These are phyloP conservation scores for Cylindrotheca closterium DNA, from an alignment of 108 stramenopile genomes.

Conservation along the genomic window DNA sequence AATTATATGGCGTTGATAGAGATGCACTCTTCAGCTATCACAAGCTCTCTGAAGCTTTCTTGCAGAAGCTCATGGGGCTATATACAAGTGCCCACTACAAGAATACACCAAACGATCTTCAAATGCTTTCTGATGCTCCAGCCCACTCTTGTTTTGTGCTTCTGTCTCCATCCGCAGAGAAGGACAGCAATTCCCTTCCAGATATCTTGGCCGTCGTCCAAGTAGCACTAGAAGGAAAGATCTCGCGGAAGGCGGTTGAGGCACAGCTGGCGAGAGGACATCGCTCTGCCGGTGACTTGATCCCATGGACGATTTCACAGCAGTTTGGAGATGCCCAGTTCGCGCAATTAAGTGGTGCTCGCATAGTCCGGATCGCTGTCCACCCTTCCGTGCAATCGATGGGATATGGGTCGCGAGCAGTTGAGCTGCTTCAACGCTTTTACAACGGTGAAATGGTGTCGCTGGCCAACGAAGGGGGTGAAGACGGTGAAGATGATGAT, in stretches of 20 bases:
- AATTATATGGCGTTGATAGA: constrained; percentile 96
- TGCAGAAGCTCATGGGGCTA: constrained; percentile 96
- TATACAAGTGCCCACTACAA: constrained; percentile 99
- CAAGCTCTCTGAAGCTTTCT: constrained; percentile 94
- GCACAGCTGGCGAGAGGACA: constrained; percentile 93
- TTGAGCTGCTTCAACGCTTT: constrained; percentile 88
- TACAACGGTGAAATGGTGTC: constrained; percentile 94
- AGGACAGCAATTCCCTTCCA: constrained; percentile 71
- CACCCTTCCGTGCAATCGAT: constrained; percentile 96
- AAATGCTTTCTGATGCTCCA: constrained; percentile 98
- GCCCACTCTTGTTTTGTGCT: constrained; percentile 97
- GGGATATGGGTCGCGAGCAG: constrained; percentile 95
- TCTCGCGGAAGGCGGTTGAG: constrained; percentile 89
- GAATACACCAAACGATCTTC: constrained; percentile 98
- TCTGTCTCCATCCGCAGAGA: constrained; percentile 90
- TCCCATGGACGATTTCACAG: constrained; percentile 99
- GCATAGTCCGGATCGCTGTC: constrained; percentile 97
- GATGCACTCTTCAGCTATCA: constrained; percentile 99
- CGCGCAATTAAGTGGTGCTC: constrained; percentile 92
- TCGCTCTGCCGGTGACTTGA: constrained; percentile 95
- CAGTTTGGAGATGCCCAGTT: constrained; percentile 98
- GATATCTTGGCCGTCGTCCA: constrained; percentile 87
- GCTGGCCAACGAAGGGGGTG: constrained; percentile 47
- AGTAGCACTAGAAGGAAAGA: constrained; percentile 95
- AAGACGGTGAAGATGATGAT: constrained; percentile 44